phyloP scores from a whole-genome alignment of 768 basidiomycete species.

The Pisolithus microcarpus region DNA sequence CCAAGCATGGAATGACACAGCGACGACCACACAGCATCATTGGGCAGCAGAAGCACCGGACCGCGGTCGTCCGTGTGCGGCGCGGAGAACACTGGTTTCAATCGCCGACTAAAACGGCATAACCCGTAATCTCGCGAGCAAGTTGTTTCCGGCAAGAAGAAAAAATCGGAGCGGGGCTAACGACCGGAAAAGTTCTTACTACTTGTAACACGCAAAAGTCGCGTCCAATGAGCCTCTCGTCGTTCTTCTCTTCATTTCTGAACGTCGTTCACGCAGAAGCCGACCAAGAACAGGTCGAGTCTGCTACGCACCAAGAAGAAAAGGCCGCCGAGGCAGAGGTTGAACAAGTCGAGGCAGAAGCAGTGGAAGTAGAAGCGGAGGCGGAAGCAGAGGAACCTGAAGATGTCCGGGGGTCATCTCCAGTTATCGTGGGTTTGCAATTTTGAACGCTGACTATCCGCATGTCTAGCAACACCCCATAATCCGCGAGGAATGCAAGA shows the following conservation, averaged over 20 bases:
- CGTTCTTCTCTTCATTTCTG: slow-evolving; percentile 39
- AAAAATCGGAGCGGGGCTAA: neutral
- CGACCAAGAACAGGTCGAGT: slow-evolving; percentile 22
- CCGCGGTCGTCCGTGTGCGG: neutral
- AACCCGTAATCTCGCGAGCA: slow-evolving; percentile 25
- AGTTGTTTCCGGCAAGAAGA: slow-evolving; percentile 5
- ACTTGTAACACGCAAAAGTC: neutral
- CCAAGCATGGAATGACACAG: slow-evolving; percentile 8
- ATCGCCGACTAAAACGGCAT: slow-evolving; percentile 10
- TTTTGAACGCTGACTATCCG: neutral
- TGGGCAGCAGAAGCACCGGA: neutral
- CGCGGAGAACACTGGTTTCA: slow-evolving; percentile 7
- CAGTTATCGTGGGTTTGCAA: neutral
- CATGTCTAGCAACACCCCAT: slow-evolving; percentile 52
- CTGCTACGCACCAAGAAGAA: slow-evolving; percentile 30
- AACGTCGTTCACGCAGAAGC: slow-evolving; percentile 37
- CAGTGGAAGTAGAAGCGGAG: slow-evolving; percentile 37
- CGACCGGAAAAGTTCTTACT: neutral
- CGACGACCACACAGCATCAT: neutral
- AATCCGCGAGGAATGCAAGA: slow-evolving; percentile 71
- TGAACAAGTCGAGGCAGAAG: slow-evolving; percentile 37
- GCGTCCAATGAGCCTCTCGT: slow-evolving; percentile 34
- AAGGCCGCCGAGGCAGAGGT: slow-evolving; percentile 33
- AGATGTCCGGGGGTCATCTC: slow-evolving; percentile 51
- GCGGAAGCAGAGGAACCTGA: slow-evolving; percentile 63